Evolutionary conservation across 2,329 filamentous ascomycete species (phyloP).

Genomic region (Thielaviopsis euricoi): DNA sequence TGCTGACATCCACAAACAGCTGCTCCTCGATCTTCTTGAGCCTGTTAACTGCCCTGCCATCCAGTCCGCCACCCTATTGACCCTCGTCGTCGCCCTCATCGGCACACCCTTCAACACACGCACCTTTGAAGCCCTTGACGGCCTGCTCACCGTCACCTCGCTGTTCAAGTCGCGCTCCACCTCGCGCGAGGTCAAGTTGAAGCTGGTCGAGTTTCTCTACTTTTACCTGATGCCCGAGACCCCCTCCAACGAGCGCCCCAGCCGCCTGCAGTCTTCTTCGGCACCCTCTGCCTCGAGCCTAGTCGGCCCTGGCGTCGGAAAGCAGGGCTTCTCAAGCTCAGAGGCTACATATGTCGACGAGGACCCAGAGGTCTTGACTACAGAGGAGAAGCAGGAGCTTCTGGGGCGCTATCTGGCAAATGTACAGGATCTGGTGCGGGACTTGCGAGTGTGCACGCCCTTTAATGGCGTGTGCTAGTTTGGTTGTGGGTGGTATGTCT

Average conservation of each 20-base stretch:
- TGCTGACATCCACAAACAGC: constrained; percentile 24
- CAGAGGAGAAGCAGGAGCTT: constrained; percentile 67
- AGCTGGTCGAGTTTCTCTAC: constrained; percentile 93
- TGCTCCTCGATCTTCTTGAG: constrained; percentile 87
- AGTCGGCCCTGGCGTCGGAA: constrained; percentile 35
- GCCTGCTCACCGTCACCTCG: constrained; percentile 77
- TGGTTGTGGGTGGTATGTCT: constrained; percentile 12
- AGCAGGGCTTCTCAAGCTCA: constrained; percentile 17
- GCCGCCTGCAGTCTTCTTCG: constrained; percentile 24
- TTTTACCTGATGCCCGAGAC: constrained; percentile 96
- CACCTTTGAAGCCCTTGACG: constrained; percentile 82
- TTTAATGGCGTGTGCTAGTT: constrained; percentile 39
- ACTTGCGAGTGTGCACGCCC: constrained; percentile 63
- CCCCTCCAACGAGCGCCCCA: constrained; percentile 30
- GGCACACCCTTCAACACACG: constrained; percentile 77
- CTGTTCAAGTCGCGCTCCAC: constrained; percentile 84
- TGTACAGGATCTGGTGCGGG: constrained; percentile 70
- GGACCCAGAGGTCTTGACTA: constrained; percentile 39
- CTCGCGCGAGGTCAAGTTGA: constrained; percentile 76
- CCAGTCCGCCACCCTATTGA: constrained; percentile 77
- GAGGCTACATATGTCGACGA: constrained; percentile 18
- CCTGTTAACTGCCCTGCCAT: constrained; percentile 82
- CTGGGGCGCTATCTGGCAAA: constrained; percentile 64
- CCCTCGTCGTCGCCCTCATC: constrained; percentile 76
- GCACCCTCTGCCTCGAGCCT: constrained; percentile 56